A percentile compares a stretch with the other conserved stretches of the same genome.
Conservation (phyloP, 106 monocot genomes). For the Platanthera guangdongensis region DNA sequence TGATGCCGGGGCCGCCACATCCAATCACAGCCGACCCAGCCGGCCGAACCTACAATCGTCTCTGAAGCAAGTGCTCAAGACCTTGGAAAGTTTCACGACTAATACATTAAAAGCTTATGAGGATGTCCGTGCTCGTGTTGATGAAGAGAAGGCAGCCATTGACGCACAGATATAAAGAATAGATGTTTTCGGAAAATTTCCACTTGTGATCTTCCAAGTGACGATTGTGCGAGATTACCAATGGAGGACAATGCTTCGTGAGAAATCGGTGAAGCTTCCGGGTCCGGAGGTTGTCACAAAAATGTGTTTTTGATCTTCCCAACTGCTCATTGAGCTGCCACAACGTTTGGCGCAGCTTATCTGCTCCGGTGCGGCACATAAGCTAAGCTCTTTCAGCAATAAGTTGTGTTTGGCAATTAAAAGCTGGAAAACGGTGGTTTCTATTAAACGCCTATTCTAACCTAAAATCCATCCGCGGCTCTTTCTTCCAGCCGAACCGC, state of each 20-base stretch:
- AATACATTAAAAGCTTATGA: slow-evolving; percentile 33
- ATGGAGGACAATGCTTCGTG: not conserved
- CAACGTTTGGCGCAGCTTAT: no score
- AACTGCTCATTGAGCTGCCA: not conserved
- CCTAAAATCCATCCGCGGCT: no score
- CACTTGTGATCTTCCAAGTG: not conserved
- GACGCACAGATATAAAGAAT: not conserved
- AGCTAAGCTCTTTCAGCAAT: no score
- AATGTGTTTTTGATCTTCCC: not conserved
- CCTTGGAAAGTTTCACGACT: slow-evolving; percentile 47
- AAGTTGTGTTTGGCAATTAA: no score
- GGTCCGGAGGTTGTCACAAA: not conserved
- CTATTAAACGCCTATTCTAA: no score
- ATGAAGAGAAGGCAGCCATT: slow-evolving; percentile 41
- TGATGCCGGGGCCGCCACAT: no score
- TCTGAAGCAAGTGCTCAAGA: slow-evolving; percentile 42
- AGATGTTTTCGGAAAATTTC: not conserved
- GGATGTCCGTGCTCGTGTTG: slow-evolving; percentile 28
- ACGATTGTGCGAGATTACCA: not conserved
- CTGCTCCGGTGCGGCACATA: no score
- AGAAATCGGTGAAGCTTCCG: not conserved
- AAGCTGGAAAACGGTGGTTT: no score
- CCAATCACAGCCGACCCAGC: not conserved
- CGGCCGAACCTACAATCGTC: slow-evolving; percentile 12
- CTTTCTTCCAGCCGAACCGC: no score